phyloP scores from a whole-genome alignment of 1,284 basidiomycete species.

The Apiotrichum gamsii region DNA sequence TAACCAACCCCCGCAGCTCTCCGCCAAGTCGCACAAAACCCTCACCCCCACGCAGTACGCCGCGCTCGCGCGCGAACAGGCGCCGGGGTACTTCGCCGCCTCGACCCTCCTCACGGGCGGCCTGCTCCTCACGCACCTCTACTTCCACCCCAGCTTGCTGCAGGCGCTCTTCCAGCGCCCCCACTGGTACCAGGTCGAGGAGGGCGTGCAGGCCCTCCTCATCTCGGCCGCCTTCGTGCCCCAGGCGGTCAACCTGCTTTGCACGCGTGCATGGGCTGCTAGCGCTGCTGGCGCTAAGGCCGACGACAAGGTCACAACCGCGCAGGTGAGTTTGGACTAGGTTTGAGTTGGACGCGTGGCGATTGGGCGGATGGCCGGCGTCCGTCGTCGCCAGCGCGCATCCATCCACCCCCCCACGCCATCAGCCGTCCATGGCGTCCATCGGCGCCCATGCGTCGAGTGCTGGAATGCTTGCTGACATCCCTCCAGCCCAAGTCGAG shows the following conservation, averaged over 20 bases:
- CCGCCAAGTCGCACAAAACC: constrained; percentile 28
- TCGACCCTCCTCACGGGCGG: constrained; percentile 56
- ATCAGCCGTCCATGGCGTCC: no score
- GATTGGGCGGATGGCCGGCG: no score
- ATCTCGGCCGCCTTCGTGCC: constrained; percentile 53
- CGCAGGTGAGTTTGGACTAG: no score
- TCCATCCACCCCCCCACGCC: no score
- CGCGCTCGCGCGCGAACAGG: constrained; percentile 61
- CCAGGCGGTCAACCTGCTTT: constrained; percentile 49
- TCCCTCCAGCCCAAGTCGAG: no score
- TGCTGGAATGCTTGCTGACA: no score
- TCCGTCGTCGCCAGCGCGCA: no score
- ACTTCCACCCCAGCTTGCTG: constrained; percentile 59
- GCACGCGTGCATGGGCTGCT: no score
- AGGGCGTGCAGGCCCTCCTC: constrained; percentile 65
- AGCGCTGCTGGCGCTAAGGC: constrained; percentile 66
- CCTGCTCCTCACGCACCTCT: constrained; percentile 60
- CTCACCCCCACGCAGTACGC: constrained; percentile 60
- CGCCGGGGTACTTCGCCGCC: constrained; percentile 67
- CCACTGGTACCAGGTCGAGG: constrained; percentile 51
- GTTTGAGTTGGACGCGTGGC: no score
- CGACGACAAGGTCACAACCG: constrained; percentile 67
- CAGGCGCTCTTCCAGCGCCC: constrained; percentile 46
- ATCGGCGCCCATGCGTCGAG: no score
- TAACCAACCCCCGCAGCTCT: no score